Evolutionary conservation across 2,329 filamentous ascomycete species (phyloP), one percentile per base, ranked within the genome.

Genomic region (Aureobasidium sp.): DNA sequence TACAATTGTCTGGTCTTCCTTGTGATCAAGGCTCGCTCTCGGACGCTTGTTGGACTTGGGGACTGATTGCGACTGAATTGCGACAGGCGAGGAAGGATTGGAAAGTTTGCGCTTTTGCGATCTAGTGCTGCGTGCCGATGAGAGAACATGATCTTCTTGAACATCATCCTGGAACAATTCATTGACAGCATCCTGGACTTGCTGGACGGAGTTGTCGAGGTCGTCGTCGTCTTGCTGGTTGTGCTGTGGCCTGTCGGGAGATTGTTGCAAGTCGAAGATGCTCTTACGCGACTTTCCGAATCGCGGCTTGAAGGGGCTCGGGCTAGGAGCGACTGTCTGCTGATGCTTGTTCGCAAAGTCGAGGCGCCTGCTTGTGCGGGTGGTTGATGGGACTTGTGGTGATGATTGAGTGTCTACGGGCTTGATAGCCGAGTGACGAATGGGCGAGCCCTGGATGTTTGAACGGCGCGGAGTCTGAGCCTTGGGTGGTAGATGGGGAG

Each of bases 401-500:
- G 51, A 51, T 21, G 59, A 47, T 14, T 61, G 62, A 7, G 80
- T 83, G 13, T 82, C 82, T 21, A 76, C 75, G 48, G 79, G 82
- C 36, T 78, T 81, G 59, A 86, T 72, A 51, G 81, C 81, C 5
- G 82, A 84, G 66, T 84, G 85, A 61, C 81, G 80, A 64, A 84
- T 80, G 30, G 87, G 85, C 0, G 87, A 87, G 30, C 78, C 76
- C 7, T 75, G 78, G 58, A 81, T 77, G 37, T 80, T 75, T 3
- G 86, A 86, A 72, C 88, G 89, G 60, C 82, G 78, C 1, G 87
- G 87, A 2, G 86, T 89, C 65, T 67, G 82, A 75, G 80, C 73
- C 71, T 75, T 71, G 62, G 76, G 74, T 74, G 80, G 75, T 72
- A 84, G 67, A 71, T 78, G 70, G 32, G 74, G 69, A 71, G 75